Conservation (phyloP, 345 rosid genomes). For the Durio zibethinus region DNA sequence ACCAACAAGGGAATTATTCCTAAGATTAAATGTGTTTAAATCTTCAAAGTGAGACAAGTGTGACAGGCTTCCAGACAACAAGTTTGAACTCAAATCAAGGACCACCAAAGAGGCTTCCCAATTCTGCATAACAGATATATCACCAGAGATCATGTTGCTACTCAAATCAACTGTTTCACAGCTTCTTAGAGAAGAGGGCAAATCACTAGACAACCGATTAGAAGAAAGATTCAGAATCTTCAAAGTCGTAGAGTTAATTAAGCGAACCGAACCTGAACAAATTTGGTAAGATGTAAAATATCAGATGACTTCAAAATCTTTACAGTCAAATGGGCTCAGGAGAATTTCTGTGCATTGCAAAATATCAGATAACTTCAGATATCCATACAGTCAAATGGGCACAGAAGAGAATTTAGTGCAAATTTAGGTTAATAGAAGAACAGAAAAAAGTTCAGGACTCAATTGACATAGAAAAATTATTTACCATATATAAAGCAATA, state of each 20-base stretch:
- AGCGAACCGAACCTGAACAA: constrained; percentile 59
- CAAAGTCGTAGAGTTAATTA: constrained; percentile 60
- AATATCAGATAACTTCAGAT: not conserved
- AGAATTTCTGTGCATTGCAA: not conserved
- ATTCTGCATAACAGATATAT: constrained; percentile 48
- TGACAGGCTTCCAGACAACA: constrained; percentile 68
- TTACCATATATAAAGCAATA: not conserved
- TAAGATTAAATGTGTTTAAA: constrained; percentile 50
- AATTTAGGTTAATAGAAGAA: not conserved
- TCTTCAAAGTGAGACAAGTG: constrained; percentile 51
- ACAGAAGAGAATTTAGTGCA: not conserved
- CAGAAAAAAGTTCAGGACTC: not conserved
- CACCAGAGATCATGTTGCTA: constrained; percentile 61
- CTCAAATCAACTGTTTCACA: constrained; percentile 65
- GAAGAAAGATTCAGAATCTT: constrained; percentile 70
- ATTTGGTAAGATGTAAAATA: constrained; percentile 14
- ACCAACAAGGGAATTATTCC: constrained; percentile 67
- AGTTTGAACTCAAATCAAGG: constrained; percentile 86
- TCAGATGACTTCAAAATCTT: not conserved
- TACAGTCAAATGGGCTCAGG: not conserved
- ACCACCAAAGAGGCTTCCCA: constrained; percentile 67
- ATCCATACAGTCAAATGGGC: not conserved
- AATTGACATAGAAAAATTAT: not conserved
- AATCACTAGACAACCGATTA: constrained; percentile 62
- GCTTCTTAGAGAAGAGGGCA: constrained; percentile 46